Base-by-base conservation (phyloP, 192 early-diverging fungal species). In the Coemansia sp. region DNA sequence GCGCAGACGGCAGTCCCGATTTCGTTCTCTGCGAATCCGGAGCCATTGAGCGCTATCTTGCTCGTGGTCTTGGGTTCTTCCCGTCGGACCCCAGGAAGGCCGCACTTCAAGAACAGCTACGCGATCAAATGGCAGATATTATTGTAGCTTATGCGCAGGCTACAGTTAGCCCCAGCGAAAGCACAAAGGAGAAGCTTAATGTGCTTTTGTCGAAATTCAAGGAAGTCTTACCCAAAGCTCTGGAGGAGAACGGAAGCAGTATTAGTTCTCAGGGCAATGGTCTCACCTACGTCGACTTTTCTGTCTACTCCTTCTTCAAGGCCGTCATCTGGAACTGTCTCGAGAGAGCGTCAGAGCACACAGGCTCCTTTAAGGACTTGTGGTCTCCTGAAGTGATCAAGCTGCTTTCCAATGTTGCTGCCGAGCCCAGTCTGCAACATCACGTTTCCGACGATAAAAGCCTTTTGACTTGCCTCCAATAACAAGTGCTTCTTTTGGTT, bases 241-340 rank as follows among this genome's bases (percentile, higher is more conserved):
- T 87, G 49, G 39, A 55, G 46, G 66, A 76, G 36, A 87, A 89
- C 64, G 87, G 87, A 34, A 70, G 65, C 57, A 88, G 74, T 30
- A 86, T 87, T 1, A 73, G 80, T 62, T 75, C 72, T 26, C 58
- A 84, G 51, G 84, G 85, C 24, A 60, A 76, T 52, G 60, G 64
- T 52, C 39, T 78, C 4, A 77, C 84, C 4, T 71, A 84, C 18
- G 67, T 73, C 2, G 87, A 88, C 49, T 43, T 83, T 35, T 66
- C 43, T 21, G 20, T 60, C 7, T 78, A 75, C 33, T 45, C 30
- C 1, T 62, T 72, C 15, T 66, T 73, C 60, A 75, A 68, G 45
- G 30, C 46, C 36, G 26, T 76, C 9, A 21, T 52, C 24, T 14
- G 64, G 20, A 48, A 64, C 0, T 39, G 21, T 7, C 36, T 21